These are phyloP conservation scores for Coemansia reversa DNA, from an alignment of 192 early-diverging fungal genomes.

Conservation along the genomic window DNA sequence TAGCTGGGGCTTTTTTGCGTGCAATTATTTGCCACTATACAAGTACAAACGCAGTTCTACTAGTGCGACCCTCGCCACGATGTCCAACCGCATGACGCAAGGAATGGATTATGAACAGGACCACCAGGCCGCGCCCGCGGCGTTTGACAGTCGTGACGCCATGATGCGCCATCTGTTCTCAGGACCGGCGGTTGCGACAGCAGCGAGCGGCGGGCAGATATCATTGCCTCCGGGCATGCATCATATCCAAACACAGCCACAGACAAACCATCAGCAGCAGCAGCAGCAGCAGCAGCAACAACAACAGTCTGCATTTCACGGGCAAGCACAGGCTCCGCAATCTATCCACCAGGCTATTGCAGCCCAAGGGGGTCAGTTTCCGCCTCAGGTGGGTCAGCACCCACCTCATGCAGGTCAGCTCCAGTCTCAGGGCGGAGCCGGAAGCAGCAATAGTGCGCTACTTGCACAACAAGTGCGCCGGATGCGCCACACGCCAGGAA, in stretches of 20 bases:
- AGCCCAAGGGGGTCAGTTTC: not conserved
- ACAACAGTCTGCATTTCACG: conserved; percentile 23
- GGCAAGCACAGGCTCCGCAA: conserved; percentile 12
- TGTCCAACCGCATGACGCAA: conserved; percentile 45
- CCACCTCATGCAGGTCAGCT: conserved; percentile 17
- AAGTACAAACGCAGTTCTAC: not conserved
- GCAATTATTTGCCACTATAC: not conserved
- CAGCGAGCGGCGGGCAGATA: conserved; percentile 17
- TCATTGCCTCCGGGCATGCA: not conserved
- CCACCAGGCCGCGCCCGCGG: conserved; percentile 24
- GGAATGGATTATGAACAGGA: conserved; percentile 48
- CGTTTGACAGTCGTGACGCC: conserved; percentile 25
- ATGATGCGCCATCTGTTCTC: conserved; percentile 52
- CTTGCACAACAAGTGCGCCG: conserved; percentile 42
- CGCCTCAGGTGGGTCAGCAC: not conserved
- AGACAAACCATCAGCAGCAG: conserved; percentile 29
- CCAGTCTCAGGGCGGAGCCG: conserved; percentile 12
- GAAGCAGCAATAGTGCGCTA: conserved; percentile 24
- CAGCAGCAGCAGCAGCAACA: conserved; percentile 17
- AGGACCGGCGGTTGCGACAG: conserved; percentile 13
- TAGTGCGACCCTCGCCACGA: conserved; percentile 3
- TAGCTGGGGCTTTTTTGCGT: conserved; percentile 2
- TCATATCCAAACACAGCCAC: conserved; percentile 20
- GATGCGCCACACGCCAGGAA: conserved; percentile 22
- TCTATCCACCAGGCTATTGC: conserved; percentile 42